Base-by-base conservation (phyloP, 345 rosid species). In the Eucalyptus cladocalyx region DNA sequence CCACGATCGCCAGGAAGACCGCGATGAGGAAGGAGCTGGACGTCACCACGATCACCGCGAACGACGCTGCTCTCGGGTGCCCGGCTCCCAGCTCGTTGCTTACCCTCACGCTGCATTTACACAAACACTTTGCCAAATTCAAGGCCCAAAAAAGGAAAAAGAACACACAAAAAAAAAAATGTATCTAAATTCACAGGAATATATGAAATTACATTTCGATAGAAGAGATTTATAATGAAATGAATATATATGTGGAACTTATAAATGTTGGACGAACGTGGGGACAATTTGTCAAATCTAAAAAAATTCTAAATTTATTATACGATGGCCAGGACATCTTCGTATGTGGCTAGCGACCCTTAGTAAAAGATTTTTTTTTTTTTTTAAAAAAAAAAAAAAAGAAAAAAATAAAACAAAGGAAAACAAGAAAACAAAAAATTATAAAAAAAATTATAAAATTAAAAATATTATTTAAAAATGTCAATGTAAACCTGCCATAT, bases 41-140 rank as follows among this genome's bases (percentile, higher is more conserved):
- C 12, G 94, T 95, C 28, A 94, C 95, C 56, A 94, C 89, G 14
- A 90, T 87, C 0, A 94, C 94, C 4, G 96, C 87, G 87, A 95
- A 95, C 56, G 93, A 89, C 0, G 95, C 95, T 42, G 97, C 93
- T 91, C 90, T 93, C 45, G 96, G 95, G 43, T 95, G 93, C 18
- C 93, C 95, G 2, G 94, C 95, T 2, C 96, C 97, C 0, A 95
- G 89, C 89, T 95, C 97, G 43, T 95, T 95, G 92, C 97, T 92
- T 65, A 95, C 96, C 69, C 96, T 90, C 18, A 95, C 96, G 90
- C 96, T 94, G 92, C 86, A 51, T 37, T 37, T 9, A 8, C 76
- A 65, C 76, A 8, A 65, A n/a, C 76, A n/a, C 76, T 65, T 65
- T n/a, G 17, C 37, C 37, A 65, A n/a, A n/a, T 65, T 65, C 76